Evolutionary conservation across 768 basidiomycete species (phyloP).

Genomic region (Trametes cubensis): DNA sequence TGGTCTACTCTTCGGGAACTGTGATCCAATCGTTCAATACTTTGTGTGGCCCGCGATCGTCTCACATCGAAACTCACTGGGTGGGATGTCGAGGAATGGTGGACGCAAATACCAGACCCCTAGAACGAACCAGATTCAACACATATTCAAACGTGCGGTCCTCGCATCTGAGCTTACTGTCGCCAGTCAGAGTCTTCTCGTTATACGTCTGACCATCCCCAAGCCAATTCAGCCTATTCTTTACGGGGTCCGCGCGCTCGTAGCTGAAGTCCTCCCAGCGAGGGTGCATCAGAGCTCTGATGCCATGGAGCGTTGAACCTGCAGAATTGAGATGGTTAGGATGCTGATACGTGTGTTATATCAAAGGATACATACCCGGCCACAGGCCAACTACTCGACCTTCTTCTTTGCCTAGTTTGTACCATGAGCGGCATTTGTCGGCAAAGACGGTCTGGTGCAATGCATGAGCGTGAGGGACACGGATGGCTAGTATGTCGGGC

Average conservation of each 20-base stretch:
- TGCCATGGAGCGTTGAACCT: slow-evolving; percentile 54
- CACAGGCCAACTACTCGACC: slow-evolving; percentile 60
- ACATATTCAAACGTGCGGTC: background rate
- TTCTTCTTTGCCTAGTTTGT: slow-evolving; percentile 57
- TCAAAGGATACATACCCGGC: slow-evolving; percentile 47
- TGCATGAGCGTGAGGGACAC: background rate
- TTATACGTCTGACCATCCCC: slow-evolving; percentile 58
- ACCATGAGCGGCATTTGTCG: slow-evolving; percentile 62
- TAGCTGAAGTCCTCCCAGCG: slow-evolving; percentile 67
- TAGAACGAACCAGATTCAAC: background rate
- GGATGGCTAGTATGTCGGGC: background rate
- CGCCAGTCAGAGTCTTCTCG: slow-evolving; percentile 45
- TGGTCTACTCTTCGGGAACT: no score
- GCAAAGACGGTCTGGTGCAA: slow-evolving; percentile 54
- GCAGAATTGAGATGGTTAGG: no score
- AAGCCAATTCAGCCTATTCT: slow-evolving; percentile 58
- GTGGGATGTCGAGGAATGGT: slow-evolving; percentile 22
- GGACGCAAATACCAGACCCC: slow-evolving; percentile 29
- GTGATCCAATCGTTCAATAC: no score
- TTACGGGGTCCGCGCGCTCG: slow-evolving; percentile 45
- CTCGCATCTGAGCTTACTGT: slow-evolving; percentile 22
- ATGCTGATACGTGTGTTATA: background rate
- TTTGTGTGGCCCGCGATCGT: no score
- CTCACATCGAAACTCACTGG: slow-evolving; percentile 11
- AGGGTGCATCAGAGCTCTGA: slow-evolving; percentile 49